These are phyloP conservation scores for Achlya hypogyna DNA, from an alignment of 352 stramenopile genomes.

Conservation along the genomic window DNA sequence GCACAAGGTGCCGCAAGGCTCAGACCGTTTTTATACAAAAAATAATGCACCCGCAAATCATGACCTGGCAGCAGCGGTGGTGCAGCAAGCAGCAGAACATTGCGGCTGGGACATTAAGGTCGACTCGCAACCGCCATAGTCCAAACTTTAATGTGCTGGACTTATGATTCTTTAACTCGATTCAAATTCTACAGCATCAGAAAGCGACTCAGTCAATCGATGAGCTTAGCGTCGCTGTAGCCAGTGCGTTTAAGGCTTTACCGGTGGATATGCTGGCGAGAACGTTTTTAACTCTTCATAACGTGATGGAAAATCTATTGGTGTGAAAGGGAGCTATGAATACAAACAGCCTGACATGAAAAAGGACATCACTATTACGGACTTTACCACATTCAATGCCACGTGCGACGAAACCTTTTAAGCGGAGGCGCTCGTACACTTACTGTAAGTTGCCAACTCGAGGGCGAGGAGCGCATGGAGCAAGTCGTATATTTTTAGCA, in stretches of 20 bases:
- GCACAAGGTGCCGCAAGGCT: neutral
- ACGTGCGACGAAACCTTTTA: neutral
- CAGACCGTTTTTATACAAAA: neutral
- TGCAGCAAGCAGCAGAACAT: neutral
- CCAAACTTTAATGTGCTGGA: slow-evolving; percentile 2
- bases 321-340: slow-evolving; percentile 18
- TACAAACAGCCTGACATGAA: slow-evolving; percentile 20
- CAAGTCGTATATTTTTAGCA: no score
- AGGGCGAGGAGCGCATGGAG: no score
- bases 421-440: neutral
- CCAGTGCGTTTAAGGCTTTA: slow-evolving; percentile 19
- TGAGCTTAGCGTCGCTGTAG: slow-evolving; percentile 11
- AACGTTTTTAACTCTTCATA: slow-evolving; percentile 24
- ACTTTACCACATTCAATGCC: neutral
- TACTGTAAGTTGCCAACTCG: neutral
- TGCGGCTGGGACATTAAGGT: no score
- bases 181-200: slow-evolving; percentile 7
- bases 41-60: neutral
- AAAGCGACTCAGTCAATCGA: neutral
- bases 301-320: slow-evolving; percentile 24
- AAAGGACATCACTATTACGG: slow-evolving; percentile 3
- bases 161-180: neutral
- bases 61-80: neutral
- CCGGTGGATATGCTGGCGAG: slow-evolving; percentile 18
- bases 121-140: neutral